These are phyloP conservation scores for Mrakia frigida DNA, from an alignment of 768 basidiomycete species.

Conservation along the genomic window DNA sequence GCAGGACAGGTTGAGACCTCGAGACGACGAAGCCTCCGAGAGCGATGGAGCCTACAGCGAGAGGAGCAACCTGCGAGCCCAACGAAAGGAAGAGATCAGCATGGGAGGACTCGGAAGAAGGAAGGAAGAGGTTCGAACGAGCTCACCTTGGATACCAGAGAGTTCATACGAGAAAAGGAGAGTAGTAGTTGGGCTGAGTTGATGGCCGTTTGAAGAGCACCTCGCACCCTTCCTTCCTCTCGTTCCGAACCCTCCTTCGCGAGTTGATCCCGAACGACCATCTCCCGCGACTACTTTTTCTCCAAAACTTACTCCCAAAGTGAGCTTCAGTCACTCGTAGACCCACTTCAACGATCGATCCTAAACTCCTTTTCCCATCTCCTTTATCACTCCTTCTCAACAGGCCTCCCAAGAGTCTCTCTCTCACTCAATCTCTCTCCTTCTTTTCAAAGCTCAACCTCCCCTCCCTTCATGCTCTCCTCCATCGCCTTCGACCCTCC, in stretches of 20 bases:
- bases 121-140: too few relatives aligned
- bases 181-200: background rate
- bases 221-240: background rate
- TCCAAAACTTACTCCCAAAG: background rate
- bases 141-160: slow-evolving; percentile 4
- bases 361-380: too few relatives aligned
- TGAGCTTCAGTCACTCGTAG: background rate
- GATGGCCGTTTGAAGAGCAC: background rate
- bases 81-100: background rate
- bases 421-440: background rate
- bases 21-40: slow-evolving; percentile 7
- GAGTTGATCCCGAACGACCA: background rate
- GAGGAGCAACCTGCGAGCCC: slow-evolving; percentile 2
- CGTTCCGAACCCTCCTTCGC: background rate
- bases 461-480: background rate
- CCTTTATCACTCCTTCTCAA: too few relatives aligned
- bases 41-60: slow-evolving; percentile 16
- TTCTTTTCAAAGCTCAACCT: background rate
- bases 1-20: slow-evolving; percentile 3
- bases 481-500: background rate
- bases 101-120: background rate
- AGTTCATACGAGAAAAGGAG: slow-evolving; percentile 1
- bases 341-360: too few relatives aligned
- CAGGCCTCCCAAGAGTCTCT: background rate
- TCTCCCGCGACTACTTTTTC: background rate